Base-by-base conservation (phyloP, 1,139 yeast genomes). In the Debaryomyces fabryi region DNA sequence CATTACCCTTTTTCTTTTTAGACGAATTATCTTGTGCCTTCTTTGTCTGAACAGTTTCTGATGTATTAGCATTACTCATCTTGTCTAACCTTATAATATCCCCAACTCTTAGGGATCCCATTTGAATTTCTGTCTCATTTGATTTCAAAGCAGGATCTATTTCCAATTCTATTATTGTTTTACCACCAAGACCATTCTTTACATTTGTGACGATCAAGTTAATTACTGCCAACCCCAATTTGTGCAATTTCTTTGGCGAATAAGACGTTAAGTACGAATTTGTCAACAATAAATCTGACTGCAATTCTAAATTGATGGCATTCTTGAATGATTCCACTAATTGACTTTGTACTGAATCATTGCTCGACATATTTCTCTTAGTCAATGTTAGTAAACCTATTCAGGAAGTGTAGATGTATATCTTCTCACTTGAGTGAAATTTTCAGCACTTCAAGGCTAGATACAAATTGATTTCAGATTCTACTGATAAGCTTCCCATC, bases 181-280 rank as follows among this genome's bases (percentile, higher is more conserved):
- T 82, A 3, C 97, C 97, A 4, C 92, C 96, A 18, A 89, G 69
- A 0, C 97, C 96, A 0, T 93, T 86, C 47, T 86, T 72, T 4
- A 88, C 67, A 49, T 83, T 82, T 13, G 78, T 77, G 13, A 87
- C 71, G 1, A 72, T 65, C 46, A 92, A 71, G 63, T 91, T 88
- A 41, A 83, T 64, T 7, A 90, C 72, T 0, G 97, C 97, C 34
- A 88, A 70, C 0, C 97, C 97, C 47, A 82, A 74, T 13, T 74
- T 70, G 0, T 88, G 86, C 24, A 92, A 72, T 50, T 78, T 78
- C 60, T 86, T 85, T 1, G 92, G 82, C 1, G 95, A 74, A 44
- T 83, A 72, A 1, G 76, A 53, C 8, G 76, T 66, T 24, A 86
- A 63, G 21, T 85, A 70, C 3, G 70, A 58, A 20, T 80, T 68